A percentile compares a stretch with the other conserved stretches of the same genome.
Conservation (phyloP, 1,284 basidiomycete genomes). For the Ustilago vetiveriae region DNA sequence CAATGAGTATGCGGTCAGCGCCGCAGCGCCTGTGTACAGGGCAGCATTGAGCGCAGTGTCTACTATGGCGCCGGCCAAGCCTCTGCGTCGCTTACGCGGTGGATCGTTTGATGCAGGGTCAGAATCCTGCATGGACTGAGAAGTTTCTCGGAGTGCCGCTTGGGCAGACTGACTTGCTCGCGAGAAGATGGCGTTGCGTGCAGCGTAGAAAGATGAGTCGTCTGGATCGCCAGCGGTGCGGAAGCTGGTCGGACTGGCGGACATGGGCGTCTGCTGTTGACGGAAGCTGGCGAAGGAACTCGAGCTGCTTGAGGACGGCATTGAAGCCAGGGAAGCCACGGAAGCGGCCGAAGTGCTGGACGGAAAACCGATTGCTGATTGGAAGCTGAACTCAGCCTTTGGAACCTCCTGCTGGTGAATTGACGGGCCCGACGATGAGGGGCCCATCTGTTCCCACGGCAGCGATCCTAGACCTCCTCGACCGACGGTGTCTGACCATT, state of each 20-base stretch:
- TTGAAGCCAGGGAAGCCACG: conserved; percentile 26
- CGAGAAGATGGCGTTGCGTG: conserved; percentile 26
- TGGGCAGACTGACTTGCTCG: conserved; percentile 29
- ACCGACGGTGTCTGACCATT: conserved; percentile 27
- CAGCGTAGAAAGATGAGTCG: conserved; percentile 15
- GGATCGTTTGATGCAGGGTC: conserved; percentile 17
- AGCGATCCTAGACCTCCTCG: conserved; percentile 19
- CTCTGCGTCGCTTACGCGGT: conserved; percentile 40
- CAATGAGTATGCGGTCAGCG: conserved; percentile 52
- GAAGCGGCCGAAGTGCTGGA: conserved; percentile 17
- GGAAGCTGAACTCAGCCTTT: conserved; percentile 30
- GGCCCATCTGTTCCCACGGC: conserved; percentile 35
- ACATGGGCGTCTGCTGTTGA: conserved; percentile 31
- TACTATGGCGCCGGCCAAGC: conserved; percentile 50
- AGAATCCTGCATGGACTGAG: conserved; percentile 8
- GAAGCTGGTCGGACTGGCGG: conserved; percentile 31
- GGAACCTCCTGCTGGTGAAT: conserved; percentile 2
- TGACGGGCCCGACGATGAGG: conserved; percentile 26
- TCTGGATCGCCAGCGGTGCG: conserved; percentile 31
- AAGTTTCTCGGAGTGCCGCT: conserved; percentile 21
- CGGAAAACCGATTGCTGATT: conserved; percentile 23
- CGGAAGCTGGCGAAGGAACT: conserved; percentile 27
- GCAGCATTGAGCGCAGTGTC: conserved; percentile 53
- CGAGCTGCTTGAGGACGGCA: conserved; percentile 29
- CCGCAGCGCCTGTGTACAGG: conserved; percentile 53